A percentile compares a stretch with the other conserved stretches of the same genome.
These are phyloP conservation scores for Microcyclosporella mali DNA, from an alignment of 2,329 filamentous ascomycete species.

Conservation along the genomic window DNA sequence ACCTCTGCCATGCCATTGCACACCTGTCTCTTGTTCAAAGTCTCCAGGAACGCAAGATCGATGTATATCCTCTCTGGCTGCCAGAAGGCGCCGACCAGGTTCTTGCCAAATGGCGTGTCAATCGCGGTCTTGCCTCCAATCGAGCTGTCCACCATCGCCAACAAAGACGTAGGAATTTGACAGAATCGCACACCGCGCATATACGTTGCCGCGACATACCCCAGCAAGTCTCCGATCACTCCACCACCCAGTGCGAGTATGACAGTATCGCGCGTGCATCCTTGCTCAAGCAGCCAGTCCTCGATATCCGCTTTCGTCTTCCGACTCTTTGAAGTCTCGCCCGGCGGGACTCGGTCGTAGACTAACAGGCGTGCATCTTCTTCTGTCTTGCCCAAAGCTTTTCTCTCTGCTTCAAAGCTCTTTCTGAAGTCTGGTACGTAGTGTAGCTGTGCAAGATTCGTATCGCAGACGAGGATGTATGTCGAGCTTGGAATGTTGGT, in stretches of 20 bases:
- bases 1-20: slow-evolving; percentile 99
- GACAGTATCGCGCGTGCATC: slow-evolving; percentile 91
- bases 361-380: slow-evolving; percentile 65
- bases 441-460: slow-evolving; percentile 67
- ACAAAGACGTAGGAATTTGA: slow-evolving; percentile 88
- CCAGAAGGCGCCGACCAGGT: slow-evolving; percentile 93
- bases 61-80: slow-evolving; percentile 92
- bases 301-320: slow-evolving; percentile 93
- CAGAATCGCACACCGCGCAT: slow-evolving; percentile 97
- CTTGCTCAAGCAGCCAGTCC: slow-evolving; percentile 89
- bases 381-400: slow-evolving; percentile 36
- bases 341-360: slow-evolving; percentile 81
- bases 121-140: slow-evolving; percentile 99
- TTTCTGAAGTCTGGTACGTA: slow-evolving; percentile 74
- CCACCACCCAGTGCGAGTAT: slow-evolving; percentile 92
- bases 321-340: slow-evolving; percentile 87
- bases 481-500: slow-evolving; percentile 74
- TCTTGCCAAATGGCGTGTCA: slow-evolving; percentile 92
- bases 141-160: slow-evolving; percentile 97
- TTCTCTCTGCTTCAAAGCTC: slow-evolving; percentile 49
- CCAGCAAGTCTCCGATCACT: slow-evolving; percentile 96
- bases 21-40: slow-evolving; percentile 82
- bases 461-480: slow-evolving; percentile 95
- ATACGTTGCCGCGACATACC: slow-evolving; percentile 94
- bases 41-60: slow-evolving; percentile 85